Conservation (phyloP, 805 yeast genomes). For the Teunomyces kruisii region DNA sequence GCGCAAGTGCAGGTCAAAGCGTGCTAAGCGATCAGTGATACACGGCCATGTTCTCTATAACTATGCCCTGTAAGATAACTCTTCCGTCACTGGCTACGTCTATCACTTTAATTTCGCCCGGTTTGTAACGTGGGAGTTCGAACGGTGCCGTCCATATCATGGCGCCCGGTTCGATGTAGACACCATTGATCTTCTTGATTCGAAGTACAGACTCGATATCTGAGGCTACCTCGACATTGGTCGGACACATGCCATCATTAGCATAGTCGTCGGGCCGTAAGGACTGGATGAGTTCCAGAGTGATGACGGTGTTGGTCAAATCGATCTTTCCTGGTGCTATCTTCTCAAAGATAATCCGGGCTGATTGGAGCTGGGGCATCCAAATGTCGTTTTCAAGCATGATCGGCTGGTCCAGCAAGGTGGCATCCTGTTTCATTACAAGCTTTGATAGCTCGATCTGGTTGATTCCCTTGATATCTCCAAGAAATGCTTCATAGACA, state of each 20-base stretch:
- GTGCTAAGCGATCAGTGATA: conserved; percentile 7
- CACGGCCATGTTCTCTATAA: conserved; percentile 32
- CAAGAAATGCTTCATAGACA: conserved; percentile 28
- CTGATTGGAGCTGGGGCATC: conserved; percentile 40
- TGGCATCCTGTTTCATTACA: conserved; percentile 1
- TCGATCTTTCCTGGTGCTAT: conserved; percentile 43
- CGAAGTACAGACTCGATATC: conserved; percentile 21
- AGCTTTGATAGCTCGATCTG: conserved; percentile 23
- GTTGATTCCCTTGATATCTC: conserved; percentile 24
- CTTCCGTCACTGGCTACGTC: conserved; percentile 20
- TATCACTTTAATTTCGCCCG: conserved; percentile 7
- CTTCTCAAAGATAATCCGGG: conserved; percentile 49
- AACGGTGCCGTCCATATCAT: conserved; percentile 34
- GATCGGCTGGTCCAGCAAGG: conserved; percentile 10
- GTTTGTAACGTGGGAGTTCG: conserved; percentile 5
- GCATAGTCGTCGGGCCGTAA: conserved; percentile 9
- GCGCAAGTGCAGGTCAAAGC: too few relatives aligned
- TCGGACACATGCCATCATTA: background rate
- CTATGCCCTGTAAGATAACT: conserved; percentile 25
- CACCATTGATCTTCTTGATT: conserved; percentile 34
- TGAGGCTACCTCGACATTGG: background rate
- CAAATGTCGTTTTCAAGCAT: conserved; percentile 30
- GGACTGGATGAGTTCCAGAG: conserved; percentile 20
- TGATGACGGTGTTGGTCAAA: conserved; percentile 30
- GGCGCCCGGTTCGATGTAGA: conserved; percentile 18